Evolutionary conservation across 139 green algal genomes (phyloP).

Genomic region (Haematococcus sp.): DNA sequence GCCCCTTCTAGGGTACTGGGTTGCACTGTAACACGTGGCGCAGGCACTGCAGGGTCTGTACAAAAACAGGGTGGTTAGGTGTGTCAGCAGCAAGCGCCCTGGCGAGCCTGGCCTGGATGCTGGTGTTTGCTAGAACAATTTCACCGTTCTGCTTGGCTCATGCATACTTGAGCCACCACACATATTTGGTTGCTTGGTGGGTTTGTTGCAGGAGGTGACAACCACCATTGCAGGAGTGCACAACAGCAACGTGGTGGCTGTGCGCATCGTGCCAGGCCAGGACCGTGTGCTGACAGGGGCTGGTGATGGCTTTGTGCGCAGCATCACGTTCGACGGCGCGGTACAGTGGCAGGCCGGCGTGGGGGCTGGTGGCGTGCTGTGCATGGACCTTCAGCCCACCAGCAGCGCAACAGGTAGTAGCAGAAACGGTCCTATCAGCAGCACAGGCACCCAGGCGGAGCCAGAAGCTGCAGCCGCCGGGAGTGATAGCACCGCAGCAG

Average conservation of each 20-base stretch:
- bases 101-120: too few species aligned
- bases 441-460: neutral
- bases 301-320: conserved; percentile 18
- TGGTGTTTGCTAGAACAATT: too few species aligned
- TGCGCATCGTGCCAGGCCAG: conserved; percentile 21
- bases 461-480: neutral
- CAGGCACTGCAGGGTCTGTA: too few species aligned
- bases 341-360: conserved; percentile 6
- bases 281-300: conserved; percentile 10
- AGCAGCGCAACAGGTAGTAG: neutral
- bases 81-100: too few species aligned
- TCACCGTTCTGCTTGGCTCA: too few species aligned
- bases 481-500: neutral
- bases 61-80: too few species aligned
- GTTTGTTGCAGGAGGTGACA: neutral
- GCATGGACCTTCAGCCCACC: conserved; percentile 21
- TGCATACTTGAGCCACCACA: too few species aligned
- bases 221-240: neutral
- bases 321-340: conserved; percentile 7
- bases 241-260: conserved; percentile 14
- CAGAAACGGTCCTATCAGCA: neutral
- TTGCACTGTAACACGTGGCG: too few species aligned
- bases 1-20: too few species aligned
- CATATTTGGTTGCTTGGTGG: neutral
- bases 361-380: conserved; percentile 39